Base-by-base conservation (phyloP, 2,329 filamentous ascomycete species). In the Nemania sp. region DNA sequence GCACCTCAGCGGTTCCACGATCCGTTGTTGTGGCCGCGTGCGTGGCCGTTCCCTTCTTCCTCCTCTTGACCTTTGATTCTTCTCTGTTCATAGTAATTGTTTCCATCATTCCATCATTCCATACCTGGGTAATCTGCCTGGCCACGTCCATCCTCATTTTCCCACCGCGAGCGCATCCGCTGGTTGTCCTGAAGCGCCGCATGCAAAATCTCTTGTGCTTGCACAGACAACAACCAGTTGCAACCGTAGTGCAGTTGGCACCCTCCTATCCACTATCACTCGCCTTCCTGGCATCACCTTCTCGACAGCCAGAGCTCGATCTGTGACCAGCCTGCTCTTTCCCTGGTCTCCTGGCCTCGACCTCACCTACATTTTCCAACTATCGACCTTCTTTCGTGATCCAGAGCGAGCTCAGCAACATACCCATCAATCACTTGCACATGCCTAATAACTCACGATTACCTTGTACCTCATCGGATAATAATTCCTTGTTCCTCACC, bases 341-440 rank as follows among this genome's bases (percentile, higher is more conserved):
- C 67, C 60, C 52, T 35, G 52, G 37, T 55, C 34, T 56, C 20
- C 39, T 40, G 47, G 35, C 35, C 53, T 60, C 35, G 45, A 59
- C 63, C 66, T 63, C 65, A 57, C 69, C 65, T 70, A 57, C 69
- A 64, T 70, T 67, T 69, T 69, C 71, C 69, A 72, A 71, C 69
- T 71, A 34, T 59, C 69, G 64, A 71, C 72, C 68, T 65, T 73
- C 71, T 63, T 73, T 73, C 61, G 55, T 67, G 60, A 65, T 53
- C 60, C 59, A 43, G 64, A 64, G 60, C 55, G 61, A 52, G 35
- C 46, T 57, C 50, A 43, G 35, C 45, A 29, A 29, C 7, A 7
- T 7, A 29, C 25, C 25, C 25, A 7, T 29, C 3, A 29, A 29
- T 29, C 25, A 29, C 25, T 29, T 29, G 25, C 25, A 29, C 25